phyloP scores from a whole-genome alignment of 2,329 filamentous ascomycete genomes.

The Fusarium caatingaense region DNA sequence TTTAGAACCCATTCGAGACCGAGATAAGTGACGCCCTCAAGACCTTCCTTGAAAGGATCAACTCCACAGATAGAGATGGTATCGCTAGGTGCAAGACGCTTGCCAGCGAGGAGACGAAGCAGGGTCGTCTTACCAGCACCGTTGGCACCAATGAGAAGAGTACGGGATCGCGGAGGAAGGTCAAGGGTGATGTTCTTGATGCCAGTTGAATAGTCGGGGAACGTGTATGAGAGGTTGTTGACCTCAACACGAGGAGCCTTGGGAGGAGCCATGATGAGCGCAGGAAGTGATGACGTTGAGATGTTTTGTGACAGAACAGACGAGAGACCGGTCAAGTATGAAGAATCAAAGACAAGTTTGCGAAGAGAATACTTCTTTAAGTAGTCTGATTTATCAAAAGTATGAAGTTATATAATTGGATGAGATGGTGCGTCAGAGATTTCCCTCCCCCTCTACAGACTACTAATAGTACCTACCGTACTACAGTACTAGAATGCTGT shows the following conservation, averaged over 20 bases:
- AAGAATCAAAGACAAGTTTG: not conserved
- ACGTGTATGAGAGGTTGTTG: conserved; percentile 84
- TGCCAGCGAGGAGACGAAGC: conserved; percentile 91
- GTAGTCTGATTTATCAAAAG: not conserved
- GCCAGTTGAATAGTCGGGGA: conserved; percentile 86
- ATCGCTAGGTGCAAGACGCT: conserved; percentile 84
- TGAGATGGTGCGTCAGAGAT: conserved; percentile 20
- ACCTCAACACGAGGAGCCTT: conserved; percentile 74
- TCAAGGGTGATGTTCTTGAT: conserved; percentile 78
- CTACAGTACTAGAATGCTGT: not conserved
- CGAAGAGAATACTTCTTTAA: not conserved
- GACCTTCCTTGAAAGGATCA: conserved; percentile 89
- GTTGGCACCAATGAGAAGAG: conserved; percentile 94
- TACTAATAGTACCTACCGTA: not conserved
- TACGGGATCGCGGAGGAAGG: conserved; percentile 85
- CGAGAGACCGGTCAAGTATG: not conserved
- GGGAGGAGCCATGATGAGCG: conserved; percentile 46
- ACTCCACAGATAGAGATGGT: conserved; percentile 82
- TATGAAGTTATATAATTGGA: not conserved
- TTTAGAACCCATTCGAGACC: conserved; percentile 98
- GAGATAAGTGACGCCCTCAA: conserved; percentile 96
- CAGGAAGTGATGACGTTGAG: conserved; percentile 7
- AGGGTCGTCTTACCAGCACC: conserved; percentile 98
- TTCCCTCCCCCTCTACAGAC: conserved; percentile 22
- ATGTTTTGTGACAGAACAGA: not conserved